These are phyloP conservation scores for Holtermanniella nyarrowii DNA, from an alignment of 768 basidiomycete genomes.

Conservation along the genomic window DNA sequence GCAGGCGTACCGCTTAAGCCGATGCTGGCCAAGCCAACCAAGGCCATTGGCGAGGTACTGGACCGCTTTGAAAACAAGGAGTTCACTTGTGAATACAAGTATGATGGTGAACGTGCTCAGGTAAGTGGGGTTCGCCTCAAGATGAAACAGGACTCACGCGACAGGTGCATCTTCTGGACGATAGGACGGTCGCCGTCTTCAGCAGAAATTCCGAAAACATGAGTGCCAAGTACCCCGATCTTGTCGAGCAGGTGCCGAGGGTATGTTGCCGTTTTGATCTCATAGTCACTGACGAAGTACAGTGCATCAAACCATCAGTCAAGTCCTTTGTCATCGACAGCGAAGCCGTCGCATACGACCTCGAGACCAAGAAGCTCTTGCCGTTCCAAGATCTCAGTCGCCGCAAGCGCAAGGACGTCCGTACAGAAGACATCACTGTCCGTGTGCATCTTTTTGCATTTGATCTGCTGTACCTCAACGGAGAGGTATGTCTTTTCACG, in stretches of 20 bases:
- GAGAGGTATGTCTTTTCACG: slow-evolving; percentile 56
- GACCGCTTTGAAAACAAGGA: slow-evolving; percentile 90
- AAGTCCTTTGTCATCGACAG: slow-evolving; percentile 90
- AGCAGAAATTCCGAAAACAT: slow-evolving; percentile 98
- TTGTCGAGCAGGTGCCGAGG: slow-evolving; percentile 82
- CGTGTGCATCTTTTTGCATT: slow-evolving; percentile 94
- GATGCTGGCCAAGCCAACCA: slow-evolving; percentile 98
- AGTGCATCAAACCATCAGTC: slow-evolving; percentile 78
- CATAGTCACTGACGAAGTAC: neutral
- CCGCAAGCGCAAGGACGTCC: slow-evolving; percentile 94
- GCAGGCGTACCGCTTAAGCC: slow-evolving; percentile 79
- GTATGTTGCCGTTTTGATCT: slow-evolving; percentile 45
- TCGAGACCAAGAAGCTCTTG: slow-evolving; percentile 69
- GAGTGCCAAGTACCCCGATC: slow-evolving; percentile 97
- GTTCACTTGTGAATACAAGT: slow-evolving; percentile 99
- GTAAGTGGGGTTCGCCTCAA: slow-evolving; percentile 38
- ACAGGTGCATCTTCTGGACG: slow-evolving; percentile 69
- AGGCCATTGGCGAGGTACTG: slow-evolving; percentile 93
- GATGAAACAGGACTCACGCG: neutral
- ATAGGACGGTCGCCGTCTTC: slow-evolving; percentile 81
- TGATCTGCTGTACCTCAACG: slow-evolving; percentile 90
- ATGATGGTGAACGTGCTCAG: slow-evolving; percentile 96
- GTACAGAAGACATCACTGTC: slow-evolving; percentile 93
- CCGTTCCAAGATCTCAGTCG: slow-evolving; percentile 96
- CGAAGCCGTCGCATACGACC: slow-evolving; percentile 93